Percentiles rank a stretch among this genome's conserved stretches.
phyloP scores from a whole-genome alignment of 2,329 filamentous ascomycete genomes.

The Ophiostoma sp. region DNA sequence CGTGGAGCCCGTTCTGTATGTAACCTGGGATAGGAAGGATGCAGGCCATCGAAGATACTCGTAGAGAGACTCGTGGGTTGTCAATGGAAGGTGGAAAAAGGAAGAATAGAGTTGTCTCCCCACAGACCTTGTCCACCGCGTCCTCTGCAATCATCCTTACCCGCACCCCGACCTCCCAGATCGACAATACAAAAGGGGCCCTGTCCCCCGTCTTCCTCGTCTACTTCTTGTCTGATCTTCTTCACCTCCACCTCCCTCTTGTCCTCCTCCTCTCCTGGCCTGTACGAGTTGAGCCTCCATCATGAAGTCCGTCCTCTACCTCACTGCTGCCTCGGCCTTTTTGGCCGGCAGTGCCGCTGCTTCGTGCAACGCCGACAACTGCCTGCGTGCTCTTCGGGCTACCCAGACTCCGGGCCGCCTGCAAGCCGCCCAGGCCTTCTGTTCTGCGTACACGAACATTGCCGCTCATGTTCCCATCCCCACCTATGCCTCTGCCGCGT shows the following conservation, averaged over 20 bases:
- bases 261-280: neutral
- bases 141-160: constrained; percentile 7
- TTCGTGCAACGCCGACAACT: constrained; percentile 33
- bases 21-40: neutral
- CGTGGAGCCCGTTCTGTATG: neutral
- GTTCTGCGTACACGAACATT: constrained; percentile 29
- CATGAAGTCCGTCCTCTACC: neutral
- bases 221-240: neutral
- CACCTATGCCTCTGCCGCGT: constrained; percentile 1
- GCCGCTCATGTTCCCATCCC: neutral
- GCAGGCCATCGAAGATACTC: neutral
- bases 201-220: neutral
- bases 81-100: neutral
- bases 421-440: constrained; percentile 34
- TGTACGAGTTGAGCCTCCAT: neutral
- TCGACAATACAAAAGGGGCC: constrained; percentile 9
- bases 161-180: neutral
- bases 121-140: neutral
- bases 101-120: neutral
- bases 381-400: constrained; percentile 36
- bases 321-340: neutral
- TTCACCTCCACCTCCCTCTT: constrained; percentile 5
- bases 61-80: neutral
- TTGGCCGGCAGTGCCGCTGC: neutral
- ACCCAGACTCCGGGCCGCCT: constrained; percentile 34